Conservation (phyloP, 352 stramenopile species). For the Proteromonas lacertae region DNA sequence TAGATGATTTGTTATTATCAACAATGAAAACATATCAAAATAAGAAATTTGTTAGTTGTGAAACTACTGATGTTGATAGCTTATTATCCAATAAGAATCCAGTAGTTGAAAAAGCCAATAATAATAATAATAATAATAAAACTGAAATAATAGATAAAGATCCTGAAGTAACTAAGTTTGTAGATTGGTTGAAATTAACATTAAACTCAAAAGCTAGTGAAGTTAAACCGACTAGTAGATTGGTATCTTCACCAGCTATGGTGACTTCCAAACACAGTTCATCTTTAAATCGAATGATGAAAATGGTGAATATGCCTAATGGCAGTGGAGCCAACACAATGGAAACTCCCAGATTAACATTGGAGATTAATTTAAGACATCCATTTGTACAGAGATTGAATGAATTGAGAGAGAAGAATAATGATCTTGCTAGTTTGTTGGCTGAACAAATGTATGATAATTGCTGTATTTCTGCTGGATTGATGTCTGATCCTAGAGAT, state of each 20-base stretch:
- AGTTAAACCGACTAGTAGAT: slow-evolving; percentile 31
- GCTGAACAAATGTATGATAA: slow-evolving; percentile 84
- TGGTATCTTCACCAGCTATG: slow-evolving; percentile 85
- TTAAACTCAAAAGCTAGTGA: slow-evolving; percentile 16
- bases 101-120: slow-evolving; percentile 5
- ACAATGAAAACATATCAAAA: slow-evolving; percentile 85
- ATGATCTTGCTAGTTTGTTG: slow-evolving; percentile 9
- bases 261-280: slow-evolving; percentile 89
- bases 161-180: too few species aligned
- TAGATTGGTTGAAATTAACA: slow-evolving; percentile 56
- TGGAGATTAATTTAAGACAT: slow-evolving; percentile 93
- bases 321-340: slow-evolving; percentile 9
- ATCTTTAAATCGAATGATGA: slow-evolving; percentile 88
- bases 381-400: slow-evolving; percentile 73
- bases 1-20: slow-evolving; percentile 98
- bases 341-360: slow-evolving; percentile 56
- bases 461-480: slow-evolving; percentile 71
- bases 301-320: slow-evolving; percentile 40
- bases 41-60: slow-evolving; percentile 22
- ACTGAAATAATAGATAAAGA: too few species aligned
- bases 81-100: slow-evolving; percentile 13
- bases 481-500: slow-evolving; percentile 79
- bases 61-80: slow-evolving; percentile 12
- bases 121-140: too few species aligned
- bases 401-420: slow-evolving; percentile 17